Evolutionary conservation across 2,329 filamentous ascomycete genomes (phyloP), one percentile per base, ranked within the genome.

Genomic region (Cordyceps javanica): DNA sequence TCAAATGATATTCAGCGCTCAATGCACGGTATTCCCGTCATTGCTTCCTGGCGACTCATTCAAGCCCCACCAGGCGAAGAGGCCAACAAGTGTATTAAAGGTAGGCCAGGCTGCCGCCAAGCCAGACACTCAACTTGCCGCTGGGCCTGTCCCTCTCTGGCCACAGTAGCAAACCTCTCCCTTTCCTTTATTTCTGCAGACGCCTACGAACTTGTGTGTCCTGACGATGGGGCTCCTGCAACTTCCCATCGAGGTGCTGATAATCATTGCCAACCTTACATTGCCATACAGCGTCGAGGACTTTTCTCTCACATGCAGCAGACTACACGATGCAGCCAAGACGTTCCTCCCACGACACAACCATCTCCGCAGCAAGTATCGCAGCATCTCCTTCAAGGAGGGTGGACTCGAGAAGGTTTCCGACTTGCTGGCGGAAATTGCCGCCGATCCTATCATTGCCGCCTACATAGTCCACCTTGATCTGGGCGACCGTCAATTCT

Each of bases 391-490:
- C 10, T 34, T 49, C 10, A 9, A 5, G 2, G 6, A 3, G 5
- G 23, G 32, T 4, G 8, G 11, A 19, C 16, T 36, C 11, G 8
- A 1, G 14, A 49, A 13, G 6, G n/a, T 50, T 21, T 26, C 21
- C 8, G 50, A 55, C 4, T 34, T 59, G 42, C 49, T 59, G 30
- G 41, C 16, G 6, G 34, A 32, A 2, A 55, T 59, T 30, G 57
- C 51, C 6, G 41, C 26, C 3, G 34, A 55, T 2, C 57, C 51
- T 16, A 23, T 19, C 3, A 59, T 59, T 28, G 50, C 57, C 5
- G 7, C 21, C 30, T 59, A 59, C 57, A 59, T 59, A n/a, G 34
- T 59, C 14, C 50, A 59, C 19, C 39, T 54, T 2, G 21, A 55
- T 13, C 19, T 59, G 13, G 14, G n/a, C 5, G 8, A 8, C 25